These are phyloP conservation scores for Aspergillus phoenicis DNA, from an alignment of 2,329 filamentous ascomycete species.

Conservation along the genomic window DNA sequence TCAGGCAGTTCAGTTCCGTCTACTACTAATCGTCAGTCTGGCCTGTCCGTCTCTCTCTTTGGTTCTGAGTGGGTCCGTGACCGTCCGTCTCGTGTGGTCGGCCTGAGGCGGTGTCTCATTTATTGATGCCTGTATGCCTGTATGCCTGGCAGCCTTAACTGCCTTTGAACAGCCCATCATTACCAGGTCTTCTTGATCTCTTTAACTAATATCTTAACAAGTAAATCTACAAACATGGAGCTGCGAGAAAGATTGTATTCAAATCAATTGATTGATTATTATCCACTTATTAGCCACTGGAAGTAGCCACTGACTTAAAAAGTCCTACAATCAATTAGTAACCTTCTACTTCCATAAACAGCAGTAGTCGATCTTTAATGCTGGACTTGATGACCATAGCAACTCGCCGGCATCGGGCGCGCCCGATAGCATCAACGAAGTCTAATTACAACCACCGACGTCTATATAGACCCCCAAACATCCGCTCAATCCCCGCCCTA, in stretches of 20 bases:
- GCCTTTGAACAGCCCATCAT: neutral
- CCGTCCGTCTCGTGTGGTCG: neutral
- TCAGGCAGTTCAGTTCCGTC: no score
- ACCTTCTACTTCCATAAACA: no score
- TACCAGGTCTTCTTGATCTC: no score
- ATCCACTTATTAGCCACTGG: no score
- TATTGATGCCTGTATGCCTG: slow-evolving; percentile 5
- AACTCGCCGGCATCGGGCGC: slow-evolving; percentile 22
- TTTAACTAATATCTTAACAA: no score
- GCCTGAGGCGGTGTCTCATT: neutral
- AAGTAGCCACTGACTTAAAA: no score
- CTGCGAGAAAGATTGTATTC: neutral
- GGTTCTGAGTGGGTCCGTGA: neutral
- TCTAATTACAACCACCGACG: neutral
- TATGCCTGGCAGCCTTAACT: neutral
- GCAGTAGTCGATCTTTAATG: no score
- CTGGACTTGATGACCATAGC: neutral
- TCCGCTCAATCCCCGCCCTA: neutral
- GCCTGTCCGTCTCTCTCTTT: neutral
- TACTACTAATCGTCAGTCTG: no score
- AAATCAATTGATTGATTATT: neutral
- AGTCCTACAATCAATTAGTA: no score
- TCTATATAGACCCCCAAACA: neutral
- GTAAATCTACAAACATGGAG: no score
- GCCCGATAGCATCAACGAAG: slow-evolving; percentile 16